Evolutionary conservation across 1,284 basidiomycete genomes (phyloP).

Genomic region (Omphalotus olearius): DNA sequence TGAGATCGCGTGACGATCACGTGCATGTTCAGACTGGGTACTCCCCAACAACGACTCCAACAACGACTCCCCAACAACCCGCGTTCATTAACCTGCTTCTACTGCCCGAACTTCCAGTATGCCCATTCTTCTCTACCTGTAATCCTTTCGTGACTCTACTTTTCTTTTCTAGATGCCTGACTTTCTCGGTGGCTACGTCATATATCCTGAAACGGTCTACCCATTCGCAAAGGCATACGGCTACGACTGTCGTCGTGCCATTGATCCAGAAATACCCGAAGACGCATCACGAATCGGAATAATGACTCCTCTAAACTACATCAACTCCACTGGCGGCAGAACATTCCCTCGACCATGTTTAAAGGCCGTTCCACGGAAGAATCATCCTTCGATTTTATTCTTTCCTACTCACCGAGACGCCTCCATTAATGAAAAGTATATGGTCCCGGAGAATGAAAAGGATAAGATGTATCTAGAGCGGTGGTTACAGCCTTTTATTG

Average conservation of each 20-base stretch:
- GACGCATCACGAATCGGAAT: neutral
- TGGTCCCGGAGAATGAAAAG: neutral
- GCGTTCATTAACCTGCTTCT: too few species aligned
- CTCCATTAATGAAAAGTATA: neutral
- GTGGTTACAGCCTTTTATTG: neutral
- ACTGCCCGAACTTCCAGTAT: too few species aligned
- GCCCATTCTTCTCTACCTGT: too few species aligned
- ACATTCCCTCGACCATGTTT: neutral
- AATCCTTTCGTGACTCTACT: too few species aligned
- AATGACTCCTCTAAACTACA: neutral
- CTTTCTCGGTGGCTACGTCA: conserved; percentile 1
- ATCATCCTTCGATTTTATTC: neutral
- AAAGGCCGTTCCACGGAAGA: neutral
- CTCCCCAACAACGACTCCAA: too few species aligned
- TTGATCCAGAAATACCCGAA: too few species aligned
- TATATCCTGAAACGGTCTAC: neutral
- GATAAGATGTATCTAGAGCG: neutral
- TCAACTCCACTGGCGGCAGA: neutral
- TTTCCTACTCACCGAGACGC: neutral
- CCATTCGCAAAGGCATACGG: neutral
- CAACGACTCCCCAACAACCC: too few species aligned
- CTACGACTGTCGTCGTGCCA: neutral
- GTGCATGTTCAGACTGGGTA: too few species aligned
- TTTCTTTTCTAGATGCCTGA: neutral
- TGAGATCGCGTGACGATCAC: too few species aligned